phyloP scores from a whole-genome alignment of 345 rosid species.

The Eucalyptus marginata region DNA sequence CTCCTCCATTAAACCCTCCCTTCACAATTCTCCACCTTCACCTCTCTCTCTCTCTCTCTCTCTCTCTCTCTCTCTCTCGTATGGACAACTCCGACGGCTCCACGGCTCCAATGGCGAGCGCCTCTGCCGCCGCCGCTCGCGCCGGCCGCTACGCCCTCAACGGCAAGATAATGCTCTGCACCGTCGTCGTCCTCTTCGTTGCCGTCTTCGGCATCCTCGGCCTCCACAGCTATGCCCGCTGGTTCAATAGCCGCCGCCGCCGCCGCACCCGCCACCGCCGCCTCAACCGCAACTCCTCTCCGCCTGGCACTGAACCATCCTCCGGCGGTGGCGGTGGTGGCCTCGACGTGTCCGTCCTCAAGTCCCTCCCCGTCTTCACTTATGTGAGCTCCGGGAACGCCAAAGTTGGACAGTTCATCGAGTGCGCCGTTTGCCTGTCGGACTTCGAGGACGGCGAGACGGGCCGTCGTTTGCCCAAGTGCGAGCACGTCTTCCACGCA shows the following conservation, averaged over 20 bases:
- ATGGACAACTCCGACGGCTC: background rate
- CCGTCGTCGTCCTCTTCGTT: constrained; percentile 38
- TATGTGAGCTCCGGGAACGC: constrained; percentile 8
- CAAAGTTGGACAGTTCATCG: background rate
- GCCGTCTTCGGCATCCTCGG: constrained; percentile 29
- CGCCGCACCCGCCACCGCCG: constrained; percentile 1
- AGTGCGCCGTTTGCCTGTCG: constrained; percentile 69
- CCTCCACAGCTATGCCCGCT: constrained; percentile 48
- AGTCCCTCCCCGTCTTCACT: constrained; percentile 43
- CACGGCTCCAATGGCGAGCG: background rate
- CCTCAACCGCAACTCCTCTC: constrained; percentile 3
- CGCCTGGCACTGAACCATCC: background rate
- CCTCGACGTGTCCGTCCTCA: constrained; percentile 33
- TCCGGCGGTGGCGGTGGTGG: constrained; percentile 9
- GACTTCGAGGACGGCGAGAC: constrained; percentile 62
- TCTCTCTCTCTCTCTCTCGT: background rate
- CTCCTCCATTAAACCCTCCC: background rate
- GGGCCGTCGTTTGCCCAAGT: constrained; percentile 55
- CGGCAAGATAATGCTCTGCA: constrained; percentile 49
- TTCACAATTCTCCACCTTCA: background rate
- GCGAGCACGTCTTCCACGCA: constrained; percentile 65
- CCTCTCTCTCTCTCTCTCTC: background rate
- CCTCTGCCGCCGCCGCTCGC: background rate
- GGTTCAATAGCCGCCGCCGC: constrained; percentile 27
- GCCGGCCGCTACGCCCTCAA: constrained; percentile 17